Evolutionary conservation across 139 green algal species (phyloP).

Genomic region (Haematococcus sp.): DNA sequence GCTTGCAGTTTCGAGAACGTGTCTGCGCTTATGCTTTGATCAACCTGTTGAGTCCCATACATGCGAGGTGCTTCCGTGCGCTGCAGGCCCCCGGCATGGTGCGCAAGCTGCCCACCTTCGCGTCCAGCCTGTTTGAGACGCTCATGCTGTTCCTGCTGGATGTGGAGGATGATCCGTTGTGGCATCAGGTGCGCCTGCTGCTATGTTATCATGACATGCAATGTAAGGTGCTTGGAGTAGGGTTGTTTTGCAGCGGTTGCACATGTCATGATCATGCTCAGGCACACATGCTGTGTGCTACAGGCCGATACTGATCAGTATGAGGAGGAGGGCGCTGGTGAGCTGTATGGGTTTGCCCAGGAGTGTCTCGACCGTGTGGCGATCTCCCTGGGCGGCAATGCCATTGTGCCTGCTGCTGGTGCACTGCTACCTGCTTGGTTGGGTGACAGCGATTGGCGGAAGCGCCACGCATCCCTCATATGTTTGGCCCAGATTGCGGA

Average conservation of each 20-base stretch:
- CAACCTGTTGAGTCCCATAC: neutral
- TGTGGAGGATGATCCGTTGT: constrained; percentile 89
- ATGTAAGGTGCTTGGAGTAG: neutral
- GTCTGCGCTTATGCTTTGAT: too few species aligned
- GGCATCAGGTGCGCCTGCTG: constrained; percentile 55
- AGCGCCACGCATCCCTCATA: constrained; percentile 91
- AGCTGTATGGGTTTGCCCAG: constrained; percentile 75
- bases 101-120: constrained; percentile 87
- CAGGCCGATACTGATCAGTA: constrained; percentile 41
- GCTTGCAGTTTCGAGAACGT: too few species aligned
- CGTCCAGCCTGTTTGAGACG: constrained; percentile 78
- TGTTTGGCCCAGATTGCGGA: constrained; percentile 95
- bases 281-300: neutral
- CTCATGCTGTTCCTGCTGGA: constrained; percentile 91
- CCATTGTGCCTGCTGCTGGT: constrained; percentile 78
- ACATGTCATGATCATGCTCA: too few species aligned
- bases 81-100: constrained; percentile 88
- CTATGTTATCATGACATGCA: neutral
- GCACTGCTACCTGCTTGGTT: constrained; percentile 73
- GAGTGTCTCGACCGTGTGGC: constrained; percentile 92
- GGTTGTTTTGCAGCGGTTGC: too few species aligned
- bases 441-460: constrained; percentile 79
- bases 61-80: constrained; percentile 2
- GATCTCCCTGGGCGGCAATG: constrained; percentile 88
- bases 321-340: constrained; percentile 72